Percentiles rank a stretch among this genome's conserved stretches.
These are phyloP conservation scores for Russula emetica DNA, from an alignment of 768 basidiomycete species.

Conservation along the genomic window DNA sequence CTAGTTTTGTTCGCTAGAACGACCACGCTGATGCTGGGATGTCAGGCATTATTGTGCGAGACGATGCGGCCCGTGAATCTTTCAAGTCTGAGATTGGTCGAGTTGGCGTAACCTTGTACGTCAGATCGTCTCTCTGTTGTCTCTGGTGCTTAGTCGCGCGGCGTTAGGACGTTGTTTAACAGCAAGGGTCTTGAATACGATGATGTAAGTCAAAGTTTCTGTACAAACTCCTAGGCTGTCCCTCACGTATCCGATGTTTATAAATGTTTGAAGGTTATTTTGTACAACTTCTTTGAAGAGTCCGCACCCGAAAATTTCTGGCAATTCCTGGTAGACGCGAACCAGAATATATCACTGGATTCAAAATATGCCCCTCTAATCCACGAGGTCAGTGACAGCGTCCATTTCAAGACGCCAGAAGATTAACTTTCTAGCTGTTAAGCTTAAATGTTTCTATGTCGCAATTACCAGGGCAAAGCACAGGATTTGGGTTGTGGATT, in stretches of 20 bases:
- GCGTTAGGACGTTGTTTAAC: constrained; percentile 51
- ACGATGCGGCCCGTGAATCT: constrained; percentile 47
- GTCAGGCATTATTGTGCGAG: constrained; percentile 65
- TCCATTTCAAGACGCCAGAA: background rate
- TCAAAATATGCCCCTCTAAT: constrained; percentile 3
- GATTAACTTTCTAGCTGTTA: background rate
- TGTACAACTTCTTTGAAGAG: constrained; percentile 73
- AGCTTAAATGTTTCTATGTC: constrained; percentile 69
- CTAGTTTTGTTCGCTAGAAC: background rate
- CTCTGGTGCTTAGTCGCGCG: background rate
- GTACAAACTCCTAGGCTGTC: background rate
- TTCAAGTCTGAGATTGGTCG: constrained; percentile 52
- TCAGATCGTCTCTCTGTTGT: background rate
- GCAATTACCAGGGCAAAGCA: constrained; percentile 66
- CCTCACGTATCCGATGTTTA: background rate
- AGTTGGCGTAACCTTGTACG: constrained; percentile 55
- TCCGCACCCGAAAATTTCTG: constrained; percentile 41
- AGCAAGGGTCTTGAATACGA: constrained; percentile 67
- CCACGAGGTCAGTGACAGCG: constrained; percentile 10
- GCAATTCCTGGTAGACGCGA: constrained; percentile 5
- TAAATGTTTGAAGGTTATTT: constrained; percentile 47
- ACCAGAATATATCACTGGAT: background rate
- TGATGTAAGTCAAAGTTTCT: constrained; percentile 40
- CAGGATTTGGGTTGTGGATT: constrained; percentile 66
- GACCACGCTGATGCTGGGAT: background rate